Evolutionary conservation across 129 eudicot genomes (phyloP).

Genomic region (Gnaphalium uliginosum): DNA sequence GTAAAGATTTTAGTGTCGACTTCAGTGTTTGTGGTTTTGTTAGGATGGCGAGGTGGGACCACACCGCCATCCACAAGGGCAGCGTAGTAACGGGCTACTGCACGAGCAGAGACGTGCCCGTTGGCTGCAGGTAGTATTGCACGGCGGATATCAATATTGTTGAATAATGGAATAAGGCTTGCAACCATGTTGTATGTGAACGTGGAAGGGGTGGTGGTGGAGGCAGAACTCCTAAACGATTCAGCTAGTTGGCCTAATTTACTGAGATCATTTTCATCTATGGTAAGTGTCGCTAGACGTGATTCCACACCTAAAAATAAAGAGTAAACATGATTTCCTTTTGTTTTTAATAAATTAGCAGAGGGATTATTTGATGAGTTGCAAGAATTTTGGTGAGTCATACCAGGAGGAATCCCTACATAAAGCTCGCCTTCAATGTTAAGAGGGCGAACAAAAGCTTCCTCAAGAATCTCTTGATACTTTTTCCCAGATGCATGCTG

Average conservation of each 20-base stretch:
- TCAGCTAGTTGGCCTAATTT: slow-evolving; percentile 36
- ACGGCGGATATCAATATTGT: slow-evolving; percentile 60
- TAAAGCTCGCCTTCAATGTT: slow-evolving; percentile 82
- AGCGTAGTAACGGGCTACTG: slow-evolving; percentile 87
- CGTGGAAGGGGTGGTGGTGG: slow-evolving; percentile 50
- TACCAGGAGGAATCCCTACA: slow-evolving; percentile 93
- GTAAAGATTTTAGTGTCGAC: slow-evolving; percentile 37
- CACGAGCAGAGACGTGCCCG: slow-evolving; percentile 90
- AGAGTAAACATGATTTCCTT: background rate
- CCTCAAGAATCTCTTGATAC: slow-evolving; percentile 87
- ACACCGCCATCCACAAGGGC: slow-evolving; percentile 62
- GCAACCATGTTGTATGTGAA: slow-evolving; percentile 47
- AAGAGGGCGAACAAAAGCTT: slow-evolving; percentile 77
- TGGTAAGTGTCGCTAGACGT: slow-evolving; percentile 76
- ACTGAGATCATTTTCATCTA: slow-evolving; percentile 56
- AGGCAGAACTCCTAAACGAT: slow-evolving; percentile 15
- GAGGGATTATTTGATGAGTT: background rate
- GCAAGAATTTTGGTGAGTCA: background rate
- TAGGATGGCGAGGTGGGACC: slow-evolving; percentile 50
- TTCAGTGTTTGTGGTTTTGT: background rate
- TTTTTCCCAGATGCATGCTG: slow-evolving; percentile 85
- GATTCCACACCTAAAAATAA: slow-evolving; percentile 72
- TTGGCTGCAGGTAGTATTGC: slow-evolving; percentile 88
- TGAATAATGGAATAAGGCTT: slow-evolving; percentile 59
- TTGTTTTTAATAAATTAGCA: background rate